phyloP scores from a whole-genome alignment of 441 rosid species.

The Aquilaria agallochum region DNA sequence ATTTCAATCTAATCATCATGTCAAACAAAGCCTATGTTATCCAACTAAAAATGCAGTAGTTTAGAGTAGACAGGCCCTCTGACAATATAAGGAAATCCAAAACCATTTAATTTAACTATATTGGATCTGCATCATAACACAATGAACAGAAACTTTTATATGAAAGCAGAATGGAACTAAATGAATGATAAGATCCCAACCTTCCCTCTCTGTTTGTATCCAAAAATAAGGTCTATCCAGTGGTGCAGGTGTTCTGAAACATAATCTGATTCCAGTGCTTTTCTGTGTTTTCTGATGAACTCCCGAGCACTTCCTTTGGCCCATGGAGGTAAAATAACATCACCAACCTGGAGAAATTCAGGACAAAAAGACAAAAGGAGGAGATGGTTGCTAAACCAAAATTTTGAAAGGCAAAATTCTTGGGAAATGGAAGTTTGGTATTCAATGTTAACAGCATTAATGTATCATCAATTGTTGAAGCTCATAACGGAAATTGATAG shows the following conservation, averaged over 20 bases:
- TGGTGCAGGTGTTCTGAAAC: constrained; percentile 95
- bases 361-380: too few species aligned
- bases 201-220: constrained; percentile 95
- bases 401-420: background rate
- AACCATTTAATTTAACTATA: too few species aligned
- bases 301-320: constrained; percentile 90
- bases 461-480: background rate
- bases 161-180: too few species aligned
- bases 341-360: constrained; percentile 53
- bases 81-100: too few species aligned
- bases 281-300: constrained; percentile 86
- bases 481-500: constrained; percentile 12
- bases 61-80: too few species aligned
- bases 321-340: constrained; percentile 91
- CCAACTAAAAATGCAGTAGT: too few species aligned
- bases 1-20: too few species aligned
- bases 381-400: background rate
- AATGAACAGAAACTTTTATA: too few species aligned
- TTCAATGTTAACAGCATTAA: too few species aligned
- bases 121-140: too few species aligned
- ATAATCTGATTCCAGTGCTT: constrained; percentile 90
- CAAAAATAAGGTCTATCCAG: constrained; percentile 98
- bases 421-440: background rate
- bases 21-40: too few species aligned
- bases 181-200: constrained; percentile 27